Evolutionary conservation across 2,329 filamentous ascomycete species (phyloP), one percentile per base, ranked within the genome.

Genomic region (Ascocoryne sarcoides): DNA sequence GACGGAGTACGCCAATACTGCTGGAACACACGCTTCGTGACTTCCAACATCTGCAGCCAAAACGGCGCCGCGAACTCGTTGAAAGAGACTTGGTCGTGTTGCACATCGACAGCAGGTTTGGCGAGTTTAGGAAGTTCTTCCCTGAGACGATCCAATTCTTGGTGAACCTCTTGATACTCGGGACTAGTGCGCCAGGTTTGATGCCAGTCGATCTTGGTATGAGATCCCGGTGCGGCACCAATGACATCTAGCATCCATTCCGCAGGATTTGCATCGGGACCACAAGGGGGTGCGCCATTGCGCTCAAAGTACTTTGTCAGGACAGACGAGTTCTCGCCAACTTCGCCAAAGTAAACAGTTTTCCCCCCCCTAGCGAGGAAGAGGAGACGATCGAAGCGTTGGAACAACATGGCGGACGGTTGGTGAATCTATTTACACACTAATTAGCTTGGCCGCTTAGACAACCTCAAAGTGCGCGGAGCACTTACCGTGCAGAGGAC

Each of bases 361-460:
- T 70, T 73, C 37, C 85, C 85, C 41, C 84, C 84, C 56, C 75
- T 79, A 21, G 79, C 79, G 14, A 90, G 66, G 66, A 92, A 84
- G 20, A 90, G 70, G 5, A 92, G 73, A 43, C 82, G 75, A 54
- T 90, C 84, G 60, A 92, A 95, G 37, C 84, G 81, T 62, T 94
- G 85, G 69, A 95, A 94, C 40, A 95, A 71, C 74, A 93, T 87
- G 21, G 87, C 87, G 5, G 86, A 93, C 9, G 89, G 89, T 63
- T 95, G 89, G 60, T 95, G 89, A 44, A 95, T 95, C 40, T 49
- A 28, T 1, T 30, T 12, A 26, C 7, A 26, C 12, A n/a, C 2
- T 9, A 14, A 10, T 48, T 42, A 46, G 40, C 19, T 4, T 8
- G 14, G 10, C n/a, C n/a, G n/a, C n/a, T n/a, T n/a, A n/a, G n/a